Base-by-base conservation (phyloP, 495 filamentous ascomycete species). In the Barbatosphaeria neglecta region DNA sequence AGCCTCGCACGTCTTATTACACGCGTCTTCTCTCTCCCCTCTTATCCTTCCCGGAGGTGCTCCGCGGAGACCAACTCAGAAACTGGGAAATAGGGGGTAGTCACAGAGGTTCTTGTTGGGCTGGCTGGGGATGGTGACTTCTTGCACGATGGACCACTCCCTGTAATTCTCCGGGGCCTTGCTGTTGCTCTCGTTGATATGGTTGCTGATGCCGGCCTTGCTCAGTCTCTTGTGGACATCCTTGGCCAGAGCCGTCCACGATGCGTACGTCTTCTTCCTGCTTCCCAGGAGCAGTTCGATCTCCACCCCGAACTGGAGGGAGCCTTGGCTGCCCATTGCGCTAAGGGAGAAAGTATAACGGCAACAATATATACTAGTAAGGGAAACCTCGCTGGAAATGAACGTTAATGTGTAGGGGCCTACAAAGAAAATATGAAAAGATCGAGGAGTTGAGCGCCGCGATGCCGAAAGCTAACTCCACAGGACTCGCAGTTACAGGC, bases 251-350 rank as follows among this genome's bases (percentile, higher is more conserved):
- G 45, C 28, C 6, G 52, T 46, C 59, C 59, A 62, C 38, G 42
- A 54, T 0, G 35, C 19, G 37, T 58, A 42, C n/a, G 43, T 40
- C 39, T 51, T 53, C 37, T 50, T 52, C 18, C 50, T 46, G 47
- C 50, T 49, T 9, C 49, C 53, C 15, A 62, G 46, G 8, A 60
- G 54, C 2, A 62, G 43, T 38, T 62, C 59, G 33, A 62, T 48
- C 46, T 62, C 59, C 25, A 62, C 23, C 16, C 59, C 59, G 33
- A 62, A 62, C 17, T 49, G 53, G 41, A 62, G 47, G 0, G 54
- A 48, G 43, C 39, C 45, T 10, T 45, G 44, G 35, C 27, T 16
- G 3, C 35, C 44, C 47, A 52, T 50, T 4, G 33, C 42, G 20
- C 2, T 11, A 15, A 25, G 20, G 13, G 1, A 4, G 39, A n/a